These are phyloP conservation scores for Rhodotorula toruloides DNA, from an alignment of 768 basidiomycete genomes.

Conservation along the genomic window DNA sequence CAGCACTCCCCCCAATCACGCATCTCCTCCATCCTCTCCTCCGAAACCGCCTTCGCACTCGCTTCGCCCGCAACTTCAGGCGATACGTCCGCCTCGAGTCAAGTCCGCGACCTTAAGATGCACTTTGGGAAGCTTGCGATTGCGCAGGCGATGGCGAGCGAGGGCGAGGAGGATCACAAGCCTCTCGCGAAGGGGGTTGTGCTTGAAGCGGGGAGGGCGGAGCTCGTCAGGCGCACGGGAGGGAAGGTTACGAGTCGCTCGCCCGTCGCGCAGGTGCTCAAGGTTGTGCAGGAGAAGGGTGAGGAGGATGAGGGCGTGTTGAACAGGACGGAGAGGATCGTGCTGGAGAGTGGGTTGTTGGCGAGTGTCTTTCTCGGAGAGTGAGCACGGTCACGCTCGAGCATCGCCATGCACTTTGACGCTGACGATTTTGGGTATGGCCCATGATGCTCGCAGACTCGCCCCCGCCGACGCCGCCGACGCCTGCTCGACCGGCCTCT, in stretches of 20 bases:
- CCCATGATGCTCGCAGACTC: constrained; percentile 4
- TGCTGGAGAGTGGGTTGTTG: constrained; percentile 16
- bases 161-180: not conserved
- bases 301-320: not conserved
- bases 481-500: constrained; percentile 19
- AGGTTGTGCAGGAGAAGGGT: not conserved
- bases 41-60: constrained; percentile 3
- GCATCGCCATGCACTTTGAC: not conserved
- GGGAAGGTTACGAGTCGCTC: not conserved
- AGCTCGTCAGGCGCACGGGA: constrained; percentile 5
- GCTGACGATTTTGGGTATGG: too few species aligned
- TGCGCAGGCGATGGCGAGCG: not conserved
- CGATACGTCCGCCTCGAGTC: not conserved
- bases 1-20: not conserved
- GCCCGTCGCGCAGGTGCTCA: constrained; percentile 7
- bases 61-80: not conserved
- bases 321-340: constrained; percentile 5
- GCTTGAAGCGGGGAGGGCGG: not conserved
- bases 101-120: constrained; percentile 11
- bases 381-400: not conserved
- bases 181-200: not conserved
- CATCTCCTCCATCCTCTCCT: constrained; percentile 11
- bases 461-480: constrained; percentile 18
- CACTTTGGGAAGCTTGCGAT: not conserved
- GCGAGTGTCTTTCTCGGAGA: constrained; percentile 15